phyloP scores from a whole-genome alignment of 768 basidiomycete genomes.

The Tubosaeta brunneosetosa region DNA sequence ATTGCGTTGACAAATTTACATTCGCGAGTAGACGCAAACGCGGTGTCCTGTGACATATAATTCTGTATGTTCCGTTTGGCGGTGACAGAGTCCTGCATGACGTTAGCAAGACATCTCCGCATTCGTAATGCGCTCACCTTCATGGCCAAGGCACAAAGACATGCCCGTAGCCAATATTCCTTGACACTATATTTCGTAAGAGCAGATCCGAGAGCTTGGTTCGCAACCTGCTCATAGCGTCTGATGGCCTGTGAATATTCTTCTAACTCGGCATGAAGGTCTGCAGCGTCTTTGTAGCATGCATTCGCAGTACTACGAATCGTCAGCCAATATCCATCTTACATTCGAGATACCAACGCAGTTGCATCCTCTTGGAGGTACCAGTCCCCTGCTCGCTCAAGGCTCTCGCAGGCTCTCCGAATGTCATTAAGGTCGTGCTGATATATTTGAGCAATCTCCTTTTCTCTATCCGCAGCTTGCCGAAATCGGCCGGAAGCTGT shows the following conservation, averaged over 20 bases:
- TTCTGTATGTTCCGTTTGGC: conserved; percentile 73
- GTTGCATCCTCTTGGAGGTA: conserved; percentile 96
- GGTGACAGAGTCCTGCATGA: conserved; percentile 71
- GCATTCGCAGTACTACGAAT: conserved; percentile 80
- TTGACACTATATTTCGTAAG: conserved; percentile 99
- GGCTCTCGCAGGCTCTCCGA: conserved; percentile 85
- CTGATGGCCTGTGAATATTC: conserved; percentile 82
- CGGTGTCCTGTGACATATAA: conserved; percentile 78
- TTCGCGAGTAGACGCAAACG: conserved; percentile 87
- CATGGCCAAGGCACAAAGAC: conserved; percentile 85
- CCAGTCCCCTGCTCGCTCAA: conserved; percentile 90
- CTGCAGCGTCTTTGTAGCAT: conserved; percentile 95
- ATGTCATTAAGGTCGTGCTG: conserved; percentile 79
- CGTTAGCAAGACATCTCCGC: conserved; percentile 7
- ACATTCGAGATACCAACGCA: conserved; percentile 57
- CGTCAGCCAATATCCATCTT: neutral
- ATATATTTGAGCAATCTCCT: conserved; percentile 93
- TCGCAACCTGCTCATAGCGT: conserved; percentile 87
- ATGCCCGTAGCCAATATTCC: conserved; percentile 90
- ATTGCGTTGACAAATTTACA: conserved; percentile 80
- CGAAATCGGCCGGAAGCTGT: conserved; percentile 86
- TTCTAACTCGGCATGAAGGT: conserved; percentile 85
- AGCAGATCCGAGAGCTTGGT: conserved; percentile 70
- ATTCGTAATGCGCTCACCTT: conserved; percentile 48
- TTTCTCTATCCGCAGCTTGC: conserved; percentile 97